Percentiles rank a stretch among this genome's conserved stretches.
Evolutionary conservation across 148 eudicot genomes (phyloP).

Genomic region (Vaccinium vitisidaea): DNA sequence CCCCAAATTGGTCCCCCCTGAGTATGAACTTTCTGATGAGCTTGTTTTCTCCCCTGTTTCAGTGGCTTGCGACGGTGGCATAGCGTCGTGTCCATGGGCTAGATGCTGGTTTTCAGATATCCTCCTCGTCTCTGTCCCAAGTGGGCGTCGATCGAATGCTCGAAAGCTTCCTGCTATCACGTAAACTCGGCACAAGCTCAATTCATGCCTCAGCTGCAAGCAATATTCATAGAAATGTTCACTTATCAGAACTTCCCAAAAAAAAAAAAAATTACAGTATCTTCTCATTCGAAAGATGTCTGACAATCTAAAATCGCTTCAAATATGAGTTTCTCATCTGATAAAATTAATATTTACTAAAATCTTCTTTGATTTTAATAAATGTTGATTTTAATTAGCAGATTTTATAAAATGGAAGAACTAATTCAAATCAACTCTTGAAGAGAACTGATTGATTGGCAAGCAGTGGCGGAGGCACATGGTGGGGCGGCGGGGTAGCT

Average conservation of each 20-base stretch:
- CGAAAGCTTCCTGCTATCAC: constrained; percentile 53
- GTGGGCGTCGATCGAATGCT: constrained; percentile 66
- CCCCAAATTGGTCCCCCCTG: constrained; percentile 12
- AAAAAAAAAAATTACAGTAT: background rate
- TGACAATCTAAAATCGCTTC: background rate
- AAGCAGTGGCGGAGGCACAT: too few relatives aligned
- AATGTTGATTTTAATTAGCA: too few relatives aligned
- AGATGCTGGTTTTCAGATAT: background rate
- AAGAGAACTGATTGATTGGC: background rate
- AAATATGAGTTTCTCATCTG: too few relatives aligned
- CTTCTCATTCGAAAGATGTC: too few relatives aligned
- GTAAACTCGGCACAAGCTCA: constrained; percentile 63
- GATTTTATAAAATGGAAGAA: too few relatives aligned
- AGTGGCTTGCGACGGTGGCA: background rate
- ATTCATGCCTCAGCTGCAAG: constrained; percentile 60
- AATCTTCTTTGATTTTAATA: too few relatives aligned
- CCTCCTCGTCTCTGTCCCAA: constrained; percentile 7
- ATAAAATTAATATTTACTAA: too few relatives aligned
- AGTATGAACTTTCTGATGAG: constrained; percentile 20
- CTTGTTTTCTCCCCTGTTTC: constrained; percentile 10
- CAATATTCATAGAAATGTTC: background rate
- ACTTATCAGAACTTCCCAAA: background rate
- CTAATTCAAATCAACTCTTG: too few relatives aligned
- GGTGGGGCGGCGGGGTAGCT: too few relatives aligned
- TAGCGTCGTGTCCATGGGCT: background rate